These are phyloP conservation scores for Trichothecium sympodiale DNA, from an alignment of 2,329 filamentous ascomycete species.

Conservation along the genomic window DNA sequence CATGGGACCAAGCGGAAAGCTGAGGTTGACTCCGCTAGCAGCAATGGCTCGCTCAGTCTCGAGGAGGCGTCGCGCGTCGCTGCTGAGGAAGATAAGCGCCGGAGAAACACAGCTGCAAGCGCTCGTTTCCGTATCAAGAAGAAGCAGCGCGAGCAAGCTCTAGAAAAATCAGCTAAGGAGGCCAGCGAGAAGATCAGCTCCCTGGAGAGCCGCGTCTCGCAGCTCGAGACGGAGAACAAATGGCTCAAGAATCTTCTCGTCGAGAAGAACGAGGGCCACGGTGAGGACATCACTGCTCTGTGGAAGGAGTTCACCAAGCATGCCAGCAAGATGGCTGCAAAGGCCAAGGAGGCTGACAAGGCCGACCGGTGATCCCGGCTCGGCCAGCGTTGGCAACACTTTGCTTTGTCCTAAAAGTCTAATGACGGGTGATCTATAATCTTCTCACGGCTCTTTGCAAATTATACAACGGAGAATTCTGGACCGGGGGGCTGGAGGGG, in stretches of 20 bases:
- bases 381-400: background rate
- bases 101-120: slow-evolving; percentile 79
- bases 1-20: slow-evolving; percentile 34
- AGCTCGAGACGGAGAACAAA: slow-evolving; percentile 75
- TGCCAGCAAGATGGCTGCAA: slow-evolving; percentile 15
- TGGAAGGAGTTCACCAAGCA: slow-evolving; percentile 39
- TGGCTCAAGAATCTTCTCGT: slow-evolving; percentile 73
- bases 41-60: slow-evolving; percentile 38
- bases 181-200: slow-evolving; percentile 67
- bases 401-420: background rate
- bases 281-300: slow-evolving; percentile 38
- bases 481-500: no score
- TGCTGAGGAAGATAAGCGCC: slow-evolving; percentile 82
- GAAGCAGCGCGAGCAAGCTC: slow-evolving; percentile 84
- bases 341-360: slow-evolving; percentile 7
- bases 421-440: background rate
- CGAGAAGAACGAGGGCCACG: slow-evolving; percentile 60
- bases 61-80: slow-evolving; percentile 63
- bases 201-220: slow-evolving; percentile 61
- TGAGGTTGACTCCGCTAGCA: slow-evolving; percentile 20
- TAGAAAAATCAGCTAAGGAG: slow-evolving; percentile 73
- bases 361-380: slow-evolving; percentile 11
- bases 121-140: slow-evolving; percentile 90
- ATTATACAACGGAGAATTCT: background rate
- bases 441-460: background rate